Conservation (phyloP, 805 yeast genomes). For the Saccharomycopsis schoenii region DNA sequence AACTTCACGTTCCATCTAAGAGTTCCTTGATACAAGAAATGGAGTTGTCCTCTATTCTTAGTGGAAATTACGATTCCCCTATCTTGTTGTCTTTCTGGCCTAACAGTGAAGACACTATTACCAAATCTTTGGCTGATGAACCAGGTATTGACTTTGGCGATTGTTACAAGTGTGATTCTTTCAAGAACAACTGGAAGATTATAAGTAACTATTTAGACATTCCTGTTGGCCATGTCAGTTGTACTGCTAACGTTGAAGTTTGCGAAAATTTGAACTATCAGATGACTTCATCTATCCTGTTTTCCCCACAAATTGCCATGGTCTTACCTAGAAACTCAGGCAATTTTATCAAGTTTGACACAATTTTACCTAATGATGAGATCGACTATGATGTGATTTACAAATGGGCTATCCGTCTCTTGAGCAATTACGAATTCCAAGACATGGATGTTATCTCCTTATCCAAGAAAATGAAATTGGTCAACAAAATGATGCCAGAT, state of each 20-base stretch:
- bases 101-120: conserved; percentile 28
- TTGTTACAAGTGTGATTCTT: conserved; percentile 42
- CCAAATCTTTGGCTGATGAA: conserved; percentile 14
- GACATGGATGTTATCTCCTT: conserved; percentile 21
- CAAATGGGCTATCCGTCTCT: conserved; percentile 38
- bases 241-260: conserved; percentile 38
- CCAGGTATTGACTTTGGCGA: conserved; percentile 31
- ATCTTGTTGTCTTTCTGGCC: conserved; percentile 61
- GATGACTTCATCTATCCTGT: not conserved
- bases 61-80: conserved; percentile 42
- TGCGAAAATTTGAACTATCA: conserved; percentile 43
- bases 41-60: conserved; percentile 37
- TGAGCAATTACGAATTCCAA: conserved; percentile 36
- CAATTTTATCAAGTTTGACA: conserved; percentile 36
- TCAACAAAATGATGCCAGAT: conserved; percentile 26
- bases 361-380: conserved; percentile 23
- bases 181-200: conserved; percentile 48
- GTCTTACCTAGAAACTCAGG: conserved; percentile 44
- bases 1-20: conserved; percentile 31
- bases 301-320: conserved; percentile 35
- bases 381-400: conserved; percentile 22
- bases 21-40: conserved; percentile 32
- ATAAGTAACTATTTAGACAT: conserved; percentile 40
- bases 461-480: conserved; percentile 21
- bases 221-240: conserved; percentile 49